Conservation (phyloP, 345 rosid genomes). For the Dipteronia dyeriana region DNA sequence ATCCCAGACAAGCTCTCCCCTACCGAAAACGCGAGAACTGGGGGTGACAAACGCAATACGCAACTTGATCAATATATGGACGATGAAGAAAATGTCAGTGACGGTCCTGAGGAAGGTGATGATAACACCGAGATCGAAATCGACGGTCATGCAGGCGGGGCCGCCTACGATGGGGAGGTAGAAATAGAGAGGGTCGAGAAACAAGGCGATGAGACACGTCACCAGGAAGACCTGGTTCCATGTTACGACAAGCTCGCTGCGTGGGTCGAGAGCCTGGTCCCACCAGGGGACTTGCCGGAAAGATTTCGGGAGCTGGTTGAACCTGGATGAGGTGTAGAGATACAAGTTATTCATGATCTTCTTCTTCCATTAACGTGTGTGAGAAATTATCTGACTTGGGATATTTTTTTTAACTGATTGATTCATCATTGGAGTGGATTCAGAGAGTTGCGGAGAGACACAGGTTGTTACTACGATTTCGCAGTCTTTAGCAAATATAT, state of each 20-base stretch:
- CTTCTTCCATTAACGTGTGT: neutral
- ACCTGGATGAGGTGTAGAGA: slow-evolving; percentile 38
- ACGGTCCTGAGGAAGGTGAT: slow-evolving; percentile 69
- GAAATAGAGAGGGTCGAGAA: slow-evolving; percentile 85
- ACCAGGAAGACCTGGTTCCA: slow-evolving; percentile 81
- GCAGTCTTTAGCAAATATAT: neutral
- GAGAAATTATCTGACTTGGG: no score
- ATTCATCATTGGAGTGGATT: neutral
- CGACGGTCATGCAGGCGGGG: slow-evolving; percentile 54
- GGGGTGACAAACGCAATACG: slow-evolving; percentile 72
- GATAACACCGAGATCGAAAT: slow-evolving; percentile 45
- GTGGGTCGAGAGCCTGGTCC: slow-evolving; percentile 66
- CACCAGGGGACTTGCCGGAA: slow-evolving; percentile 51
- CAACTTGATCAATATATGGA: slow-evolving; percentile 70
- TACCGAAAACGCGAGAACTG: slow-evolving; percentile 70
- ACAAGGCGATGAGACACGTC: slow-evolving; percentile 64
- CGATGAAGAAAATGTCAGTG: slow-evolving; percentile 61
- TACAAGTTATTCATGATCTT: slow-evolving; percentile 37
- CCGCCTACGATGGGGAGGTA: slow-evolving; percentile 61
- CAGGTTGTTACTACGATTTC: neutral
- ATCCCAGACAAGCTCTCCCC: slow-evolving; percentile 84
- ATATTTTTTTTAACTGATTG: no score
- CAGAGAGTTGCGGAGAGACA: slow-evolving; percentile 2
- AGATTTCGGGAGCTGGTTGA: slow-evolving; percentile 42
- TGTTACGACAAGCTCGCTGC: slow-evolving; percentile 52